A percentile compares a stretch with the other conserved stretches of the same genome.
These are phyloP conservation scores for Strobilomyces confusus DNA, from an alignment of 768 basidiomycete species.

Conservation along the genomic window DNA sequence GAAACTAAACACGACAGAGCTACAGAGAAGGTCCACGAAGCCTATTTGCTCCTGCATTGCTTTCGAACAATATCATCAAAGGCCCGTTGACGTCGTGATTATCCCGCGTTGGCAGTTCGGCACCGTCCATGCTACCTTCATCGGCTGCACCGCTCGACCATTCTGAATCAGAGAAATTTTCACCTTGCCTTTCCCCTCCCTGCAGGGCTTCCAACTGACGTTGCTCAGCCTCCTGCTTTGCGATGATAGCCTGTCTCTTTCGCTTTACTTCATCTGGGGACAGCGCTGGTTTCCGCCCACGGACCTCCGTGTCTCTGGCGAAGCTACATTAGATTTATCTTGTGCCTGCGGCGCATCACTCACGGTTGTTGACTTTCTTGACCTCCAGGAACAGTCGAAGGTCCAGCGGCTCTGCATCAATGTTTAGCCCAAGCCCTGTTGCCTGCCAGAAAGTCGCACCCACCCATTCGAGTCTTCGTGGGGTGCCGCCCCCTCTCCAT, in stretches of 20 bases:
- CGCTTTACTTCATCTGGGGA: constrained; percentile 4
- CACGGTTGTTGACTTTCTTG: neutral
- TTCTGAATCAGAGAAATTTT: neutral
- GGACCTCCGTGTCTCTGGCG: neutral
- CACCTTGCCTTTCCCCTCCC: neutral
- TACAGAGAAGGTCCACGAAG: neutral
- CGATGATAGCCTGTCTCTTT: constrained; percentile 10
- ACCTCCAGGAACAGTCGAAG: neutral
- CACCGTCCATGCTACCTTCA: neutral
- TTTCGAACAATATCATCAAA: neutral
- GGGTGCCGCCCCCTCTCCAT: constrained; percentile 9
- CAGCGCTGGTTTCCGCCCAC: neutral
- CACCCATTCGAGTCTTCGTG: neutral
- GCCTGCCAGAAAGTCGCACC: neutral
- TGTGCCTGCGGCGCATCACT: neutral
- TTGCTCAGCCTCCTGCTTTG: constrained; percentile 14
- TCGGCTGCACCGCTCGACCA: neutral
- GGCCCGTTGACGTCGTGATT: neutral
- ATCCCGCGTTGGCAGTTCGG: neutral
- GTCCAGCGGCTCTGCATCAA: neutral
- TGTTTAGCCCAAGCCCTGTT: too few species aligned
- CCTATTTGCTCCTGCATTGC: neutral
- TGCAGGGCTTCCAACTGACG: constrained; percentile 4
- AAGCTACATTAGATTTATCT: neutral
- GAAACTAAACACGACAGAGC: constrained; percentile 4